Evolutionary conservation across 176 grass and related monocot genomes (phyloP).

Genomic region (Calamus simplicifolius): DNA sequence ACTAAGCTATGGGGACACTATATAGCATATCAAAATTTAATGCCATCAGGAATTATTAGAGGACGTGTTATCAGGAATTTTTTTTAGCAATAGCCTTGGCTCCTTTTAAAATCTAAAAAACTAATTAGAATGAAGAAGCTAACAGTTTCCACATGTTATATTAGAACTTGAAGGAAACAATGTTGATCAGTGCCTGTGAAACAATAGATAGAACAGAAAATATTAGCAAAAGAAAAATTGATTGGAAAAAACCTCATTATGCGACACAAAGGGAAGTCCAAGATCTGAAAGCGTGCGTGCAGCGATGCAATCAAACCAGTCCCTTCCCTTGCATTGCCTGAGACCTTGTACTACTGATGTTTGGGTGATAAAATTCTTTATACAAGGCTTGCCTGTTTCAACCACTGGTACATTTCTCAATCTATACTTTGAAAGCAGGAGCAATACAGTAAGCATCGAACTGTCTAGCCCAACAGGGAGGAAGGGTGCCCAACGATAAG

Average conservation of each 20-base stretch:
- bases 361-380: slow-evolving; percentile 96
- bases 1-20: too few relatives aligned
- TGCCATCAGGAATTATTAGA: too few relatives aligned
- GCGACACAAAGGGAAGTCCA: slow-evolving; percentile 91
- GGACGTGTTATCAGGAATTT: too few relatives aligned
- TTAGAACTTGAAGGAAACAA: too few relatives aligned
- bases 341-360: slow-evolving; percentile 71
- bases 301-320: slow-evolving; percentile 69
- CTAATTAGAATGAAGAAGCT: too few relatives aligned
- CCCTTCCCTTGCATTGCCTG: slow-evolving; percentile 78
- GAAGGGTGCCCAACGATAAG: slow-evolving; percentile 61
- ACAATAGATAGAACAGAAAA: too few relatives aligned
- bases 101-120: too few relatives aligned
- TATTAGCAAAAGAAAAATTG: not conserved
- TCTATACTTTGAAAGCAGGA: slow-evolving; percentile 93
- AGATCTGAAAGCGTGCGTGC: slow-evolving; percentile 64
- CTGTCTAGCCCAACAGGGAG: slow-evolving; percentile 61
- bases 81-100: too few relatives aligned
- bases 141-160: too few relatives aligned
- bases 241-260: slow-evolving; percentile 64
- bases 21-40: too few relatives aligned
- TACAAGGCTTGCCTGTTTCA: slow-evolving; percentile 50
- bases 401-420: slow-evolving; percentile 89
- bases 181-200: too few relatives aligned
- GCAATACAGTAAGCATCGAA: slow-evolving; percentile 78